Evolutionary conservation across 176 grass and related monocot species (phyloP), one percentile per base, ranked within the genome.

Genomic region (Ananas comosus): DNA sequence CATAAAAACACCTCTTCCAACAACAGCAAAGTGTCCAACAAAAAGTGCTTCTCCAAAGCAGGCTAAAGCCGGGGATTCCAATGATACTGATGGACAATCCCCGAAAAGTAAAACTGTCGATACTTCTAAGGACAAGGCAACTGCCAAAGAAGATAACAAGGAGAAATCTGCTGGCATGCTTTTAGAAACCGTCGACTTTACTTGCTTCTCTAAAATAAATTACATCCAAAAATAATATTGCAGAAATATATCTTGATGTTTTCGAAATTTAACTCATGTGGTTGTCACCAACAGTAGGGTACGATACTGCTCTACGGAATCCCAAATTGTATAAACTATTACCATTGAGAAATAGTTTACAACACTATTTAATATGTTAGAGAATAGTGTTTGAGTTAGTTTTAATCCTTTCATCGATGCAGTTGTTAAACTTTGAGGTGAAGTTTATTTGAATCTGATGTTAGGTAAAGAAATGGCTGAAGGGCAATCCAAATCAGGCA

Each of bases 401-500:
- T 42, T 42, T 42, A 42, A 42, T 42, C 33, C 33, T 42, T 42
- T 42, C 33, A 7, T 42, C 33, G 33, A 42, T 42, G 33, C 33
- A 7, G 4, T 42, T 5, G 29, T 8, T 1, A 42, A 61, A 61
- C 16, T 61, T 61, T 61, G 56, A 22, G 7, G 4, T 22, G 56
- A 61, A 61, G 10, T 61, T 22, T 61, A 9, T 61, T 61, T 61
- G 17, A 18, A 22, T 61, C 56, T 61, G 16, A 61, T 22, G 10
- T 72, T 27, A 79, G 76, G 71, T 70, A 79, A 63, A 65, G 51
- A 16, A 56, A 22, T 79, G 49, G 76, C 68, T 79, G 17, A 79
- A 53, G 76, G 53, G 64, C 58, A 33, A 2, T 11, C 70, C 64
- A 71, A 65, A 47, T 59, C 69, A 70, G 57, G 54, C 14, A 29